Percentiles rank a stretch among this genome's conserved stretches.
Evolutionary conservation across 2,329 filamentous ascomycete species (phyloP).

Genomic region (Alternaria solani): DNA sequence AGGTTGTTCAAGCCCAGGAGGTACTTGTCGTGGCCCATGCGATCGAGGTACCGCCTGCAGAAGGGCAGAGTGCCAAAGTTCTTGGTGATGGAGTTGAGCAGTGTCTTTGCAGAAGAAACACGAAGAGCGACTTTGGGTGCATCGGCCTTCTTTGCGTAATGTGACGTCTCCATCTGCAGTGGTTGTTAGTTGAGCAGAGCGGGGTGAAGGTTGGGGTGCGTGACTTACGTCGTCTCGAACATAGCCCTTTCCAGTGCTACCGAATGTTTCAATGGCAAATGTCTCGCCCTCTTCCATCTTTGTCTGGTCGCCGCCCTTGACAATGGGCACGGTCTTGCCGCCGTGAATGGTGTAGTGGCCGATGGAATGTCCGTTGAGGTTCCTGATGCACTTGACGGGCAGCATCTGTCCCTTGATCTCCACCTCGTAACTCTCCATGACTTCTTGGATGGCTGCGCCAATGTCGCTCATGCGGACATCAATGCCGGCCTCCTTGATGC

Average conservation of each 20-base stretch:
- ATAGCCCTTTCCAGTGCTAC: conserved; percentile 88
- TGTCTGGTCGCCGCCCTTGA: conserved; percentile 84
- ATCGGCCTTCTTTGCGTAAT: conserved; percentile 81
- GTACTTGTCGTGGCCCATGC: conserved; percentile 94
- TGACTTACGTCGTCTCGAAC: conserved; percentile 77
- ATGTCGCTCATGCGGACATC: conserved; percentile 89
- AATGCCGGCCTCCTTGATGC: conserved; percentile 88
- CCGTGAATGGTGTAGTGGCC: conserved; percentile 90
- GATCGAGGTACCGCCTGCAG: conserved; percentile 88
- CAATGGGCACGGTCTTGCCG: conserved; percentile 91
- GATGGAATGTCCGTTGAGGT: conserved; percentile 90
- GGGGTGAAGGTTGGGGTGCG: background rate
- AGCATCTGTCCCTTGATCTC: conserved; percentile 81
- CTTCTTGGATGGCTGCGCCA: conserved; percentile 83
- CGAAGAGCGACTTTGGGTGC: conserved; percentile 78
- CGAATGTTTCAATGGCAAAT: conserved; percentile 96
- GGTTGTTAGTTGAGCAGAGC: conserved; percentile 12
- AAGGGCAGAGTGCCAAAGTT: conserved; percentile 95
- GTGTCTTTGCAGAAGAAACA: conserved; percentile 81
- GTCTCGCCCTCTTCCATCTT: conserved; percentile 99
- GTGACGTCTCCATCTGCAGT: conserved; percentile 75
- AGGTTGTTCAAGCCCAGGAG: conserved; percentile 88
- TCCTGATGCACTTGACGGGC: conserved; percentile 84
- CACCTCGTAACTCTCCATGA: conserved; percentile 92
- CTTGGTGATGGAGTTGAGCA: conserved; percentile 91